phyloP scores from a whole-genome alignment of 1,139 yeast species.

The Candida tropicalis region DNA sequence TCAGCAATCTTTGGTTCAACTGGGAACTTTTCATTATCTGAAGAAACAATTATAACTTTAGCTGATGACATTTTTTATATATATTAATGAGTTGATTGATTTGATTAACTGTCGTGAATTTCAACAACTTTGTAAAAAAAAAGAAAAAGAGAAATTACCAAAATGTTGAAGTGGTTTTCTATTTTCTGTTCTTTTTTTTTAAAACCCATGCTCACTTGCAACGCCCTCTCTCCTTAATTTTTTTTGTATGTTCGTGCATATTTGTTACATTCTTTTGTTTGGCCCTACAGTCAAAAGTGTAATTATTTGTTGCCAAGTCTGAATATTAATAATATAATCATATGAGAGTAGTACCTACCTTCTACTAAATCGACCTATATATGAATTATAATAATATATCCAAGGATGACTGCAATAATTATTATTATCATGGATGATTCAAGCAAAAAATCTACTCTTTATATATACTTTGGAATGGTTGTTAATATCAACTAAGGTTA shows the following conservation, averaged over 20 bases:
- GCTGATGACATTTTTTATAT: conserved; percentile 27
- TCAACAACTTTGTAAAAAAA: not conserved
- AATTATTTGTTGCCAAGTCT: no score
- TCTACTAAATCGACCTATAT: not conserved
- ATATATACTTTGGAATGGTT: conserved; percentile 10
- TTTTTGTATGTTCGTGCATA: not conserved
- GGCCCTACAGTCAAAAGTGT: no score
- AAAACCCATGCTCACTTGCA: not conserved
- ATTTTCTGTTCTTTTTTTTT: not conserved
- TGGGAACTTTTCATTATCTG: conserved; percentile 72
- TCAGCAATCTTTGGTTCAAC: conserved; percentile 88
- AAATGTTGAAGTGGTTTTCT: not conserved
- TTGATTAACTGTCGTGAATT: no score
- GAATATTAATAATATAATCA: no score
- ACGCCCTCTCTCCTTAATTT: not conserved
- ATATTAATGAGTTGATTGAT: conserved; percentile 4
- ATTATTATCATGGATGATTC: no score
- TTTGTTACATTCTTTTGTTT: not conserved
- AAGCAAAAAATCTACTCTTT: not conserved
- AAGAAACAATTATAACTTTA: conserved; percentile 64
- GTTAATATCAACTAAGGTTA: conserved; percentile 14
- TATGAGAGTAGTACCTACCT: no score
- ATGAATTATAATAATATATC: not conserved
- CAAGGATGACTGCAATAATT: not conserved
- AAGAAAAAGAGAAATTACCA: not conserved